These are phyloP conservation scores for Rugonectria rugulosa DNA, from an alignment of 2,329 filamentous ascomycete genomes.

Conservation along the genomic window DNA sequence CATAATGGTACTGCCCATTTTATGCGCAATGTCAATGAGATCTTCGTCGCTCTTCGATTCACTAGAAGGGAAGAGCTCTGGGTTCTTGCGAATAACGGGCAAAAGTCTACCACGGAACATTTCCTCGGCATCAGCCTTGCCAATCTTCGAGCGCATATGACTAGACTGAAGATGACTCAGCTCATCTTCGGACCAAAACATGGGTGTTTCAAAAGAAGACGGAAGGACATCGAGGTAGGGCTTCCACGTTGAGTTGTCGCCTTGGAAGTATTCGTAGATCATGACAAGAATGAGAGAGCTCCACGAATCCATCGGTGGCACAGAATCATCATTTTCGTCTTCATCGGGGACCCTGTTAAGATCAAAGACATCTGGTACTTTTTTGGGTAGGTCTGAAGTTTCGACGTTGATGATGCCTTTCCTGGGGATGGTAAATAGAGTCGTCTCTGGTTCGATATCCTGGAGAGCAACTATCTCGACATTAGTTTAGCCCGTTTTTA, in stretches of 20 bases:
- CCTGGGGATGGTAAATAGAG: slow-evolving; percentile 82
- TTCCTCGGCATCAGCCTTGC: slow-evolving; percentile 73
- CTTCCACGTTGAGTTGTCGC: slow-evolving; percentile 71
- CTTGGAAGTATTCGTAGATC: slow-evolving; percentile 76
- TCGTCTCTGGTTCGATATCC: slow-evolving; percentile 76
- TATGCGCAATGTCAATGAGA: slow-evolving; percentile 67
- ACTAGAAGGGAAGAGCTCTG: slow-evolving; percentile 51
- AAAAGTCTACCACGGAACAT: slow-evolving; percentile 68
- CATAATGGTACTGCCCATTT: slow-evolving; percentile 90
- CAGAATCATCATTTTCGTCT: slow-evolving; percentile 47
- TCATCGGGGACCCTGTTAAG: slow-evolving; percentile 46
- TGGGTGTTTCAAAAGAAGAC: slow-evolving; percentile 77
- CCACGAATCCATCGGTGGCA: slow-evolving; percentile 59
- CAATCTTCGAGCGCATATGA: slow-evolving; percentile 78
- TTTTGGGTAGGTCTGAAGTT: slow-evolving; percentile 72
- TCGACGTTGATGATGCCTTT: slow-evolving; percentile 73
- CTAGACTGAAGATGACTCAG: slow-evolving; percentile 78
- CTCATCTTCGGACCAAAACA: slow-evolving; percentile 84
- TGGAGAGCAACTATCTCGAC: slow-evolving; percentile 77
- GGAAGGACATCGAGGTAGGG: slow-evolving; percentile 82
- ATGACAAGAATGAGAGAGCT: slow-evolving; percentile 75
- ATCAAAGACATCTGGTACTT: slow-evolving; percentile 62
- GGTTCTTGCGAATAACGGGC: slow-evolving; percentile 56
- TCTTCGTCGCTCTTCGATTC: slow-evolving; percentile 50
- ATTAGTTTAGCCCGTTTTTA: slow-evolving; percentile 13